Evolutionary conservation across 441 rosid genomes (phyloP), one percentile per base, ranked within the genome.

Genomic region (Adansonia rubrostipa): DNA sequence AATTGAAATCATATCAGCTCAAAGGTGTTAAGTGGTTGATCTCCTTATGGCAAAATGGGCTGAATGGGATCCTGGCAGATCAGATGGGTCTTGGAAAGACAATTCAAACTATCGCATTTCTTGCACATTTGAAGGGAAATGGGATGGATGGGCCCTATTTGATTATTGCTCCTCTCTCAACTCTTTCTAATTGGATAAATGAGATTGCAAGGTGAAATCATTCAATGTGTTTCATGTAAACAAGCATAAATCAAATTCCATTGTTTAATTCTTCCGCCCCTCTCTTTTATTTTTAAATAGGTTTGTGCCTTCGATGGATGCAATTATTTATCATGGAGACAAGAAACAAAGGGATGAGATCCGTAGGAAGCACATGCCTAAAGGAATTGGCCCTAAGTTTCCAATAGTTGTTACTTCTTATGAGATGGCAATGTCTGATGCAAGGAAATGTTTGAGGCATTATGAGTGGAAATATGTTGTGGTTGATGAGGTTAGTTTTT

Each of bases 61-160:
- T 96, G 76, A 94, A 96, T 86, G 98, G 99, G 53, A 96, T 96
- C 79, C 92, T 96, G 79, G 99, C 99, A 42, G 99, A 96, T 86
- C 99, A 96, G 85, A 96, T 93, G 99, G 99, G 99, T 14, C 95
- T 96, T n/a, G 99, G 99, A 82, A 96, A 96, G 91, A 94, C 99
- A 1, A 94, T 96, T 82, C 99, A 96, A 82, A 93, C 98, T 20
- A 94, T 96, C 75, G 95, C 94, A 71, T 96, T 96, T 81, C 91
- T 96, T 51, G 88, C 98, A 61, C 99, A 96, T 83, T 81, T 96
- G 40, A 96, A 89, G 83, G 97, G 94, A 76, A 93, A 93, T 53
- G 92, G 96, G 64, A 82, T 96, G 86, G 81, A 94, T 85, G 98
- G 99, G 60, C 98, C 99, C 11, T 96, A 88, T 86, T 83, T 96